These are phyloP conservation scores for Knoxia roxburghii DNA, from an alignment of 257 asterid species.

Conservation along the genomic window DNA sequence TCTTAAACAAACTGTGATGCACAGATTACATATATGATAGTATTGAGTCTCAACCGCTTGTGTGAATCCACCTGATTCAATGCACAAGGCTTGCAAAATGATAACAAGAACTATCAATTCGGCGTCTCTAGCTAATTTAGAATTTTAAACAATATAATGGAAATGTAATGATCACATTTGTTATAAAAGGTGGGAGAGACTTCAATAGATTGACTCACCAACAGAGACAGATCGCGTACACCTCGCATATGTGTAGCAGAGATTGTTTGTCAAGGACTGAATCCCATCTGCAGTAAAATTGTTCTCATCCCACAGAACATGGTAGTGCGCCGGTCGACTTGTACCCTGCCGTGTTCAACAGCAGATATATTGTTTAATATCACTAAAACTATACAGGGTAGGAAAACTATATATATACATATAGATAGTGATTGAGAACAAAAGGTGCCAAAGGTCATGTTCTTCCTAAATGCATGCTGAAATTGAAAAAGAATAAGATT, in stretches of 20 bases:
- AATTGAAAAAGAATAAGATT: neutral
- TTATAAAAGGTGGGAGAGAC: neutral
- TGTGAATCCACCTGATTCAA: neutral
- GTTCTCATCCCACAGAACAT: slow-evolving; percentile 97
- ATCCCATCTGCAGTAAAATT: slow-evolving; percentile 94
- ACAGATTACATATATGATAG: neutral
- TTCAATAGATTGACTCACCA: slow-evolving; percentile 40
- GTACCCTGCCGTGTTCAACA: slow-evolving; percentile 56
- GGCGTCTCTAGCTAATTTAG: no score
- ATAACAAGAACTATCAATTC: no score
- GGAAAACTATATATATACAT: no score
- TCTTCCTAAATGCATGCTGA: neutral
- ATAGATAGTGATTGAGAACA: no score
- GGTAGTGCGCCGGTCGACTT: slow-evolving; percentile 98
- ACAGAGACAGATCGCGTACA: slow-evolving; percentile 98
- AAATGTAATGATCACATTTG: no score
- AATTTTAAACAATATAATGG: no score
- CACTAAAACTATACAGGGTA: no score
- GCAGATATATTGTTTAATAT: neutral
- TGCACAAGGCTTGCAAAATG: no score
- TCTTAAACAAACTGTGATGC: neutral
- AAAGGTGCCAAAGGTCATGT: neutral
- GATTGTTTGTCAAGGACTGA: slow-evolving; percentile 90
- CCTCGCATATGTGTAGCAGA: slow-evolving; percentile 92
- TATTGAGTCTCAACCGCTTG: neutral